Evolutionary conservation across 208 protist species (phyloP).

Genomic region (Wallacemonas sp.): DNA sequence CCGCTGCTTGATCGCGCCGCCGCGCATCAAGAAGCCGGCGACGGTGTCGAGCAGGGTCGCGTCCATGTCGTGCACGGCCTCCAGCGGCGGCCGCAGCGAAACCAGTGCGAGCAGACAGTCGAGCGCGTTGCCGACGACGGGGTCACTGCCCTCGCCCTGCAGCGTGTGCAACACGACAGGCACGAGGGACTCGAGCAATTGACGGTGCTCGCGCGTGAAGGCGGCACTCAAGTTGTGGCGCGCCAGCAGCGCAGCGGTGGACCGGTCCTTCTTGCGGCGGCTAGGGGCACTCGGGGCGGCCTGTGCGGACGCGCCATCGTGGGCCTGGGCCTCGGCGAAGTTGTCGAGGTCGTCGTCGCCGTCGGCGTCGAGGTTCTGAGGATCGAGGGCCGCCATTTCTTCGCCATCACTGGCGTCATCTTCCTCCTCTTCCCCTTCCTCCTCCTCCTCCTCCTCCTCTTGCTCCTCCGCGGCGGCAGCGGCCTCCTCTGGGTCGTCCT

Average conservation of each 20-base stretch:
- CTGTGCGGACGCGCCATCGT: conserved; percentile 1
- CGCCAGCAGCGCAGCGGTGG: conserved; percentile 11
- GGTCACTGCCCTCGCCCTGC: conserved; percentile 90
- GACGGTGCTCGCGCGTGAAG: conserved; percentile 80
- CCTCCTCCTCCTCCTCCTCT: conserved; percentile 19
- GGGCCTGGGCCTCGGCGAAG: conserved; percentile 55
- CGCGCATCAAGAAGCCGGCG: conserved; percentile 78
- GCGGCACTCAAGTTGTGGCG: conserved; percentile 54
- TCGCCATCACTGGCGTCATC: conserved; percentile 19
- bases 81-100: conserved; percentile 76
- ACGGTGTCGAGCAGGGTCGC: conserved; percentile 71
- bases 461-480: conserved; percentile 5
- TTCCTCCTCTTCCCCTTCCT: conserved; percentile 21
- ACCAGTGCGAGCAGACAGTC: conserved; percentile 85
- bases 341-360: conserved; percentile 70
- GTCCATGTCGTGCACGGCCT: conserved; percentile 53
- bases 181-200: conserved; percentile 74
- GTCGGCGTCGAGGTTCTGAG: conserved; percentile 35
- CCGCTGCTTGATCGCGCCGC: conserved; percentile 86
- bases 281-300: background rate
- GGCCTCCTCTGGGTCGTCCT: conserved; percentile 18
- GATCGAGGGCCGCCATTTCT: conserved; percentile 22
- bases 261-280: conserved; percentile 8
- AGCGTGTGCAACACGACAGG: conserved; percentile 75
- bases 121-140: conserved; percentile 83